phyloP scores from a whole-genome alignment of 306 rosid genomes.

The Inga leiocalycina region DNA sequence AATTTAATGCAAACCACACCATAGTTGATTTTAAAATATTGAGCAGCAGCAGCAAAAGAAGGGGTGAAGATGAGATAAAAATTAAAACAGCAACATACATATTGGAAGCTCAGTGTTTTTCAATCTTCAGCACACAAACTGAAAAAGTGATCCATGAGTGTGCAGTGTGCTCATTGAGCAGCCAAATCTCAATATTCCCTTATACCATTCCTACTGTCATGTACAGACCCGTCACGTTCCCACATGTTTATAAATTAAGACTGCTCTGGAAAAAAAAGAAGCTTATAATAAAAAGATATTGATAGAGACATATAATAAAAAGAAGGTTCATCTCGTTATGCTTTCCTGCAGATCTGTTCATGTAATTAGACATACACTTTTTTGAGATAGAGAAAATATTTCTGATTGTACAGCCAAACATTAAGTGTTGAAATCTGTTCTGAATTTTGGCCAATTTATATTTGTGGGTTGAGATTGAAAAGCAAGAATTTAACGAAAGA shows the following conservation, averaged over 20 bases:
- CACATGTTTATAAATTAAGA: not conserved
- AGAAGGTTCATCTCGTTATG: no score
- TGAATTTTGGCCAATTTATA: no score
- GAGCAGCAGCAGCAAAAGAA: not conserved
- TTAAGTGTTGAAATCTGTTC: not conserved
- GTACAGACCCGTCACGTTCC: not conserved
- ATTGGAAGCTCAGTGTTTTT: not conserved
- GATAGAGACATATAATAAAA: not conserved
- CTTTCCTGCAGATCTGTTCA: not conserved
- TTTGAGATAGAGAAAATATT: not conserved
- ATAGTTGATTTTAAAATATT: not conserved
- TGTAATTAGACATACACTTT: not conserved
- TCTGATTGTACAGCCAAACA: not conserved
- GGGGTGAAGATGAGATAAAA: no score
- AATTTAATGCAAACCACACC: not conserved
- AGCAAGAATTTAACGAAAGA: not conserved
- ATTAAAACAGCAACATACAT: no score
- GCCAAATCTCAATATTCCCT: constrained; percentile 27
- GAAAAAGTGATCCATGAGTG: not conserved
- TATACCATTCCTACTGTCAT: constrained; percentile 50
- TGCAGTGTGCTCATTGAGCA: not conserved
- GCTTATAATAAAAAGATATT: not conserved
- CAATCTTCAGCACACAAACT: not conserved
- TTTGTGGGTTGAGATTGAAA: not conserved
- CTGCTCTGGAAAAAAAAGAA: not conserved